phyloP scores from a whole-genome alignment of 2,329 filamentous ascomycete species.

The Phialocephala subalpina region DNA sequence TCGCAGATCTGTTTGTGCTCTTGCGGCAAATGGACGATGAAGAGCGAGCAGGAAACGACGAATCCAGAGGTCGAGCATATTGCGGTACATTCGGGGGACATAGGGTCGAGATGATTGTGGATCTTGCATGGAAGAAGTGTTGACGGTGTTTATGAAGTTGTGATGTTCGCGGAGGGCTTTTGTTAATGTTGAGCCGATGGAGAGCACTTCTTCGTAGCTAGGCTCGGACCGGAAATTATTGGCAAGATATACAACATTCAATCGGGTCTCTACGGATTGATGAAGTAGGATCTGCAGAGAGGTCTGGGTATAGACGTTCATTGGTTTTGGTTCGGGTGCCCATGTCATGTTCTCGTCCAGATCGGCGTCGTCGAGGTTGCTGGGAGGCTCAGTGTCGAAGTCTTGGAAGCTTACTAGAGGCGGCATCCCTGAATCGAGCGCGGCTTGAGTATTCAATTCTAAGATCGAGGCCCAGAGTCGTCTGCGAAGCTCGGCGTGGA shows the following conservation, averaged over 20 bases:
- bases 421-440: conserved; percentile 58
- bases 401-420: conserved; percentile 55
- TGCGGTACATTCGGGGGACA: conserved; percentile 41
- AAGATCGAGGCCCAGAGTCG: conserved; percentile 64
- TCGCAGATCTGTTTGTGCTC: conserved; percentile 52
- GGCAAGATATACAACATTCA: conserved; percentile 53
- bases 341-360: conserved; percentile 48
- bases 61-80: conserved; percentile 59
- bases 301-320: conserved; percentile 53
- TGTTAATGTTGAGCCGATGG: conserved; percentile 54
- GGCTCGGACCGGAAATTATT: conserved; percentile 55
- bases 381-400: conserved; percentile 59
- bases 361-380: conserved; percentile 60
- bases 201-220: conserved; percentile 57
- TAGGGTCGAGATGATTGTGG: not conserved
- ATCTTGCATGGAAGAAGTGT: not conserved
- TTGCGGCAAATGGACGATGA: conserved; percentile 56
- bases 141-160: conserved; percentile 23
- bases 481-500: conserved; percentile 61
- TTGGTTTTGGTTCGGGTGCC: conserved; percentile 34
- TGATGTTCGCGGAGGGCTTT: conserved; percentile 40
- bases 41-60: conserved; percentile 63
- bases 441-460: conserved; percentile 60
- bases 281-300: conserved; percentile 57
- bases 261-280: conserved; percentile 52